Evolutionary conservation across 2,329 filamentous ascomycete species (phyloP).

Genomic region (Fusarium papillatum): DNA sequence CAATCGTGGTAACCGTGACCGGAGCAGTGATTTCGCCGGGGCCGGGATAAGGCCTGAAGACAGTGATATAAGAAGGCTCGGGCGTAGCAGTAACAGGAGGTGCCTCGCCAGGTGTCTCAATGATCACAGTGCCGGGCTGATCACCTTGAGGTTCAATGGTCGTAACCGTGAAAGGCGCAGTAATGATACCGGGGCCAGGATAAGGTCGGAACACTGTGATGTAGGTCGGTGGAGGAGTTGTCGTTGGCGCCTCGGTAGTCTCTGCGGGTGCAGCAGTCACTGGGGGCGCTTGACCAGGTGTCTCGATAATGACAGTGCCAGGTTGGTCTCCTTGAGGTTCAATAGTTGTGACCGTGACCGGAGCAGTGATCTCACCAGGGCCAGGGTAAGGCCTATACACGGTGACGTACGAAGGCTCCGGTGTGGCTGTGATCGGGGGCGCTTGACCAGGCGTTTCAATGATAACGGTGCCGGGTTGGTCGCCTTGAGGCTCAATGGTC

Average conservation of each 20-base stretch:
- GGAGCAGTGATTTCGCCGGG: conserved; percentile 3
- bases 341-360: conserved; percentile 1
- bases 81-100: conserved; percentile 3
- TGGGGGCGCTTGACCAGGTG: not conserved
- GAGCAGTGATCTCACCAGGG: not conserved
- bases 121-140: conserved; percentile 24
- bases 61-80: conserved; percentile 8
- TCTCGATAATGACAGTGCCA: conserved; percentile 2
- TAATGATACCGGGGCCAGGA: conserved; percentile 16
- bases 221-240: conserved; percentile 9
- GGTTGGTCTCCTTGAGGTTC: not conserved
- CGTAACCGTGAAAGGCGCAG: conserved; percentile 14
- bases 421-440: not conserved
- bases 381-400: not conserved
- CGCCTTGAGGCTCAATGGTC: conserved; percentile 12
- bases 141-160: conserved; percentile 20
- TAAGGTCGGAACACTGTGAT: conserved; percentile 30
- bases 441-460: not conserved
- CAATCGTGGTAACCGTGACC: conserved; percentile 21
- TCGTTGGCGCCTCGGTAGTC: conserved; percentile 19
- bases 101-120: conserved; percentile 16
- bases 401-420: conserved; percentile 1
- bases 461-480: conserved; percentile 25
- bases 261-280: not conserved
- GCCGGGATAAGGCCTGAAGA: conserved; percentile 11